Evolutionary conservation across 140 eudicot species (phyloP).

Genomic region (Oenanthe javanica): DNA sequence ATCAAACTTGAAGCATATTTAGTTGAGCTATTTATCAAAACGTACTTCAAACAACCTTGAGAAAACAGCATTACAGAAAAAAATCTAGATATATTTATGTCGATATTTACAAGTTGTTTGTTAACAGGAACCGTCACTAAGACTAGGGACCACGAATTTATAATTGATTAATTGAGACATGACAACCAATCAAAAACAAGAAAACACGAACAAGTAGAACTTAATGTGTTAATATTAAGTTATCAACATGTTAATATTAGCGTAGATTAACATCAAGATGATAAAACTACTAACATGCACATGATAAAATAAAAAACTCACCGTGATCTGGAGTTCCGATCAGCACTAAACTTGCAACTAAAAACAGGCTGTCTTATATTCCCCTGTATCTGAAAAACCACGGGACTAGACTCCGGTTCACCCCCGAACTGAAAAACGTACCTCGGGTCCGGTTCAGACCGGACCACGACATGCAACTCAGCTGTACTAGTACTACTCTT

Average conservation of each 20-base stretch:
- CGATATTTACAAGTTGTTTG: not conserved
- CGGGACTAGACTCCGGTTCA: constrained; percentile 95
- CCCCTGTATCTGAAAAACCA: constrained; percentile 86
- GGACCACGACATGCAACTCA: constrained; percentile 50
- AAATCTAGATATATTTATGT: not conserved
- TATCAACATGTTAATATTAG: constrained; percentile 2
- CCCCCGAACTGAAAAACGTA: constrained; percentile 90
- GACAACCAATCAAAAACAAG: not conserved
- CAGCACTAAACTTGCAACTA: constrained; percentile 89
- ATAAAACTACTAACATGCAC: not conserved
- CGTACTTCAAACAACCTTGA: not conserved
- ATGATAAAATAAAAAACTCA: constrained; percentile 28
- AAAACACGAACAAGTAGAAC: not conserved
- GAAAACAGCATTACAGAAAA: not conserved
- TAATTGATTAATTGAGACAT: not conserved
- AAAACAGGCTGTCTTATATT: constrained; percentile 90
- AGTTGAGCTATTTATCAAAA: no score
- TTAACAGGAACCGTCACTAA: not conserved
- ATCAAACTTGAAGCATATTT: not conserved
- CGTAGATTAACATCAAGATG: not conserved
- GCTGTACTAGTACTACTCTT: constrained; percentile 28
- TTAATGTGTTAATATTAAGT: no score
- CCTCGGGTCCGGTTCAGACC: constrained; percentile 90
- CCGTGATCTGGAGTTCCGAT: constrained; percentile 79
- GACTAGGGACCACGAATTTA: not conserved